phyloP scores from a whole-genome alignment of 140 eudicot species.

The Oenanthe javanica region DNA sequence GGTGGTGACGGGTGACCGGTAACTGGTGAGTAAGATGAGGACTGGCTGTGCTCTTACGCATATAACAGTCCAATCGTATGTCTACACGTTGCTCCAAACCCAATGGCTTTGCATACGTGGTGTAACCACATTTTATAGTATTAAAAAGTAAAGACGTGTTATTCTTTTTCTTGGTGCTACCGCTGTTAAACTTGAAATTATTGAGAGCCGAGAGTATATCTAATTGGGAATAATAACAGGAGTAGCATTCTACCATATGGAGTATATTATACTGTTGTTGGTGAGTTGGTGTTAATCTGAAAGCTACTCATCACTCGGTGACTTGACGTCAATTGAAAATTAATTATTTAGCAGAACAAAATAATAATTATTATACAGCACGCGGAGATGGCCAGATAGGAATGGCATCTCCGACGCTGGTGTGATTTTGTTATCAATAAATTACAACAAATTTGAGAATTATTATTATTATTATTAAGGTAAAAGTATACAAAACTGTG shows the following conservation, averaged over 20 bases:
- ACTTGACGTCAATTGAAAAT: too few relatives aligned
- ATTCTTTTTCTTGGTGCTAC: background rate
- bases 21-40: background rate
- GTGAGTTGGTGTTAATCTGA: too few relatives aligned
- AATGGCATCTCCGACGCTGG: too few relatives aligned
- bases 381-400: too few relatives aligned
- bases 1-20: conserved; percentile 6
- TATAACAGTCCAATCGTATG: background rate
- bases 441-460: too few relatives aligned
- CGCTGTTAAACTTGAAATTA: background rate
- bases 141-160: background rate
- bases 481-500: too few relatives aligned
- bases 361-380: too few relatives aligned
- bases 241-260: too few relatives aligned
- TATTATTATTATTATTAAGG: conserved; percentile 20
- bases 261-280: too few relatives aligned
- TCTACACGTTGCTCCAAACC: background rate
- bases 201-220: background rate
- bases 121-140: background rate
- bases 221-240: too few relatives aligned
- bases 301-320: background rate
- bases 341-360: too few relatives aligned
- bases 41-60: background rate
- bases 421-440: too few relatives aligned
- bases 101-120: background rate